Base-by-base conservation (phyloP, 768 basidiomycete species). In the Boletus pseudo-olivaceus region DNA sequence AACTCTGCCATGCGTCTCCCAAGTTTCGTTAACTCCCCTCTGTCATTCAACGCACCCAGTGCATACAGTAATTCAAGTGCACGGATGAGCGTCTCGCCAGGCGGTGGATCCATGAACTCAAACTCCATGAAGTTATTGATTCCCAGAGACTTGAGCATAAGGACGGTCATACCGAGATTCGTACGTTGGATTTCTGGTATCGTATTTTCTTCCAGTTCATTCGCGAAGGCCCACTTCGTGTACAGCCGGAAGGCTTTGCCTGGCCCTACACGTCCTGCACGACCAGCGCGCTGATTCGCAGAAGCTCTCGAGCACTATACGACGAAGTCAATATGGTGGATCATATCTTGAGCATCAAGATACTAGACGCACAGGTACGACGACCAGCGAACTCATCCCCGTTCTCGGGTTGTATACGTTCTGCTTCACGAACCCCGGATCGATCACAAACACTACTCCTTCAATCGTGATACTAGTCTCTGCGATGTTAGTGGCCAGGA, bases 381-480 rank as follows among this genome's bases (percentile, higher is more conserved):
- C 93, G 14, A 93, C 84, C 14, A 99, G 78, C 1, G 94, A 96
- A 10, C 93, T 94, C 97, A 99, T 99, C 14, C 97, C 96, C 41
- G 97, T 97, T 65, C 95, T 82, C 2, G 97, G 97, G 72, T 99
- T 99, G 69, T 97, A 99, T 38, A 93, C 89, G 70, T 99, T 98
- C 68, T 99, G 97, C 76, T 99, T 99, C 62, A 98, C 96, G 65
- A 98, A 98, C 12, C 97, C 97, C 3, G 97, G 97, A 69, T 99
- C 97, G 60, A 99, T 98, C 38, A 99, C 97, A 69, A 97, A 99
- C 2, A 98, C 96, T 7, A 99, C 97, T 29, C 97, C 97, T 51
- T 98, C 97, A 61, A 99, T 99, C 8, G 97, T 99, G 68, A 99
- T 99, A 7, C 93, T 95, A 5, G 97, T 99, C 73, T 99, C 97